A percentile compares a stretch with the other conserved stretches of the same genome.
Conservation (phyloP, 2,329 filamentous ascomycete genomes). For the Alternaria panax region DNA sequence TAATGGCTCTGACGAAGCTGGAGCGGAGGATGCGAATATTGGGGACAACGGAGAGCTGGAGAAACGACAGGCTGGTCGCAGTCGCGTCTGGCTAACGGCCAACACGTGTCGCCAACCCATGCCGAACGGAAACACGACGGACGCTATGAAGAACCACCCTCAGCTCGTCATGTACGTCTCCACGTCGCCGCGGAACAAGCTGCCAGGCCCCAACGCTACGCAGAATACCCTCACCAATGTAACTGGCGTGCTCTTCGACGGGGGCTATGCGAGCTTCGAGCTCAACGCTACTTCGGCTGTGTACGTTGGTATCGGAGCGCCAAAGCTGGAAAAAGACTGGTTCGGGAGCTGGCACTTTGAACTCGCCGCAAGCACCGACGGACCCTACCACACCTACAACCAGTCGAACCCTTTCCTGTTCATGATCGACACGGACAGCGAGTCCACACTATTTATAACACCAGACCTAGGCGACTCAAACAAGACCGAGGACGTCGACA, state of each 20-base stretch:
- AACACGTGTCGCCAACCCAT: conserved; percentile 84
- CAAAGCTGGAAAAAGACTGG: conserved; percentile 64
- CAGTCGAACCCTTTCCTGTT: conserved; percentile 67
- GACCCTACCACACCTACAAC: conserved; percentile 74
- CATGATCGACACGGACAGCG: conserved; percentile 85
- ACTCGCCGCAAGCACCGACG: conserved; percentile 82
- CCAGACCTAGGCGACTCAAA: conserved; percentile 69
- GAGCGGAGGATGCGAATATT: neutral
- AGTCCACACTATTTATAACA: conserved; percentile 79
- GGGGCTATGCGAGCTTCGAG: conserved; percentile 73
- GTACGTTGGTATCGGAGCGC: conserved; percentile 78
- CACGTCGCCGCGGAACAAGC: conserved; percentile 66
- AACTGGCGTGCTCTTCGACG: conserved; percentile 60
- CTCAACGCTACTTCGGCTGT: conserved; percentile 70
- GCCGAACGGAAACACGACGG: conserved; percentile 58
- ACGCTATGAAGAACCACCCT: conserved; percentile 52
- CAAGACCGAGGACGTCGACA: conserved; percentile 58
- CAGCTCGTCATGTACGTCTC: conserved; percentile 84
- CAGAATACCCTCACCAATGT: conserved; percentile 55
- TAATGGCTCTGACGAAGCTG: conserved; percentile 16
- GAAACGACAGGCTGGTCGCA: conserved; percentile 37
- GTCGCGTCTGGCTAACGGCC: conserved; percentile 77
- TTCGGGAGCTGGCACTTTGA: conserved; percentile 80
- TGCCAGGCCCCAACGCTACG: conserved; percentile 68
- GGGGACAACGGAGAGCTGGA: conserved; percentile 11